Percentiles rank a stretch among this genome's conserved stretches.
Conservation (phyloP, 1,139 yeast species). For the Pichia norvegensis region DNA sequence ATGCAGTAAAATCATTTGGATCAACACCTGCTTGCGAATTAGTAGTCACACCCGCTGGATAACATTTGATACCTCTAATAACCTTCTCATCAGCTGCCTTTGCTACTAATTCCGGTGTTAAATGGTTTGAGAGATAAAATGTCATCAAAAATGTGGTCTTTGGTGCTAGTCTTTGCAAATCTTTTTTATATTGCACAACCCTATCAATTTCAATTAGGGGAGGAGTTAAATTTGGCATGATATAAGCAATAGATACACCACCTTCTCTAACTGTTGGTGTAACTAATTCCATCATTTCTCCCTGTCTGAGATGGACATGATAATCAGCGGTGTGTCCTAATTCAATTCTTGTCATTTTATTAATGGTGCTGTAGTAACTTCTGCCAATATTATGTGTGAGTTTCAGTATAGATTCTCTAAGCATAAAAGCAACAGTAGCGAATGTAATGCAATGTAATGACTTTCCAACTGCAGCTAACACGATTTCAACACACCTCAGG, state of each 20-base stretch:
- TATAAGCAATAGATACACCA: slow-evolving; percentile 82
- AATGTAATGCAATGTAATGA: too few relatives aligned
- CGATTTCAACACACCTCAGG: too few relatives aligned
- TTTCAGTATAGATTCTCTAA: not conserved
- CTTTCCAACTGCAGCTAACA: too few relatives aligned
- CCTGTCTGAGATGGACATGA: slow-evolving; percentile 95
- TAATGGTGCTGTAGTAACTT: not conserved
- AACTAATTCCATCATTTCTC: slow-evolving; percentile 82
- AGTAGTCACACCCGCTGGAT: slow-evolving; percentile 98
- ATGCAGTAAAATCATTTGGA: slow-evolving; percentile 79
- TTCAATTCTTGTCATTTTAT: slow-evolving; percentile 18
- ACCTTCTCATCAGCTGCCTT: slow-evolving; percentile 69
- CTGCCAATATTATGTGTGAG: not conserved
- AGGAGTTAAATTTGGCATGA: slow-evolving; percentile 95
- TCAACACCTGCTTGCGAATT: slow-evolving; percentile 91
- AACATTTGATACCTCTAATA: slow-evolving; percentile 83
- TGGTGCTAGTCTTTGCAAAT: slow-evolving; percentile 64
- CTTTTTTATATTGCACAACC: slow-evolving; percentile 61
- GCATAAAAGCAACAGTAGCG: not conserved
- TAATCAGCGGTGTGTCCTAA: slow-evolving; percentile 88
- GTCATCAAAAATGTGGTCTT: slow-evolving; percentile 87
- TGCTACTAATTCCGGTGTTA: slow-evolving; percentile 78
- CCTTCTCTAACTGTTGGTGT: slow-evolving; percentile 88
- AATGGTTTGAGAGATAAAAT: slow-evolving; percentile 64
- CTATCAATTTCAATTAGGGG: slow-evolving; percentile 78